A percentile compares a stretch with the other conserved stretches of the same genome.
Evolutionary conservation across 495 filamentous ascomycete genomes (phyloP).

Genomic region (Hypoxylon perforatum): DNA sequence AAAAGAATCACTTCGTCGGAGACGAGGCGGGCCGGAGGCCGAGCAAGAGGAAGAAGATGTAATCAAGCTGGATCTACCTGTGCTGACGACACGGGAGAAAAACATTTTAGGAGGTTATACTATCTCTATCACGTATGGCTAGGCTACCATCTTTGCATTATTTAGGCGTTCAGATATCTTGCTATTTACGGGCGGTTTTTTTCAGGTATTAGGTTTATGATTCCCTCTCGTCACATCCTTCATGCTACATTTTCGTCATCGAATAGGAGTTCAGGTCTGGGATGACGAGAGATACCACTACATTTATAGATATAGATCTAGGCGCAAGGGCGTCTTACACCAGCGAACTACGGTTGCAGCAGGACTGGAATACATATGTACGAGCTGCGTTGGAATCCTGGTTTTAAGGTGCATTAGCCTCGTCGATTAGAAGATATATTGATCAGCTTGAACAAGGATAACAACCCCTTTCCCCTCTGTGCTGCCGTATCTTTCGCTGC

Average conservation of each 20-base stretch:
- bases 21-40: constrained; percentile 52
- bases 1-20: constrained; percentile 59
- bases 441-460: background rate
- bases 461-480: background rate
- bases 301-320: constrained; percentile 30
- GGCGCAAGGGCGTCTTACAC: constrained; percentile 7
- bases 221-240: background rate
- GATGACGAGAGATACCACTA: constrained; percentile 35
- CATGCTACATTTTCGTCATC: background rate
- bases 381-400: background rate
- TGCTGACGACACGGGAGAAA: no score
- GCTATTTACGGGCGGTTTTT: constrained; percentile 18
- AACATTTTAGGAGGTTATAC: background rate
- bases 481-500: background rate
- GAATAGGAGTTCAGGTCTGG: constrained; percentile 18
- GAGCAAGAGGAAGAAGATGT: constrained; percentile 56
- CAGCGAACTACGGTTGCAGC: constrained; percentile 19
- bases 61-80: background rate
- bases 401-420: background rate
- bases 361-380: constrained; percentile 36
- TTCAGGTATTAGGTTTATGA: background rate
- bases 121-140: constrained; percentile 8
- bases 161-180: constrained; percentile 19
- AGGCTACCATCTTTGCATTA: constrained; percentile 27
- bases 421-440: background rate